Percentiles rank a stretch among this genome's conserved stretches.
Conservation (phyloP, 2,329 filamentous ascomycete genomes). For the Alternaria ventricosa region DNA sequence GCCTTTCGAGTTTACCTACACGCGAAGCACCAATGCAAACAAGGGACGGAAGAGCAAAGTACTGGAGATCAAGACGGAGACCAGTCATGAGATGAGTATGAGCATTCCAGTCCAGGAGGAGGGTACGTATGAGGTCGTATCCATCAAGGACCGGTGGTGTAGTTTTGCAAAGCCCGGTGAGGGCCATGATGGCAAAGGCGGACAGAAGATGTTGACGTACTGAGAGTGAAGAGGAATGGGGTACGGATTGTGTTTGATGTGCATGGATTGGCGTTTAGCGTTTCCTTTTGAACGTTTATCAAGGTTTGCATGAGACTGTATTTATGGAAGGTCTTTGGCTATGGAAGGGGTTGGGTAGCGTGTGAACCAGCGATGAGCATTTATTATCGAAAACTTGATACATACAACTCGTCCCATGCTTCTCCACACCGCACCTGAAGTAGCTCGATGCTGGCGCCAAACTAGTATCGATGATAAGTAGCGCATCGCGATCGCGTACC, state of each 20-base stretch:
- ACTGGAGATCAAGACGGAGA: conserved; percentile 88
- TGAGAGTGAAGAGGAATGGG: conserved; percentile 12
- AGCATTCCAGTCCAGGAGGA: conserved; percentile 86
- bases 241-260: background rate
- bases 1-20: conserved; percentile 98
- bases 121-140: conserved; percentile 96
- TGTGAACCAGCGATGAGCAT: background rate
- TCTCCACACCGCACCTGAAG: background rate
- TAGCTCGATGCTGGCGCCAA: background rate
- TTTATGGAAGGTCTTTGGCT: background rate
- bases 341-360: background rate
- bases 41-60: conserved; percentile 65
- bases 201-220: conserved; percentile 51
- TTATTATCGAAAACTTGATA: background rate
- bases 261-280: conserved; percentile 4
- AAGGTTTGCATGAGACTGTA: background rate
- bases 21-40: conserved; percentile 84
- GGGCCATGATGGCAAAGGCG: conserved; percentile 37
- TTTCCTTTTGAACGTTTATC: background rate
- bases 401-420: background rate
- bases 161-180: conserved; percentile 78
- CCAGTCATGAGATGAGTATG: conserved; percentile 81
- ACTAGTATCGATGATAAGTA: background rate
- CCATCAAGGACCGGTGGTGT: conserved; percentile 93
- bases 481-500: conserved; percentile 1